These are phyloP conservation scores for Rhodomyrtus psidioides DNA, from an alignment of 441 rosid genomes.

Conservation along the genomic window DNA sequence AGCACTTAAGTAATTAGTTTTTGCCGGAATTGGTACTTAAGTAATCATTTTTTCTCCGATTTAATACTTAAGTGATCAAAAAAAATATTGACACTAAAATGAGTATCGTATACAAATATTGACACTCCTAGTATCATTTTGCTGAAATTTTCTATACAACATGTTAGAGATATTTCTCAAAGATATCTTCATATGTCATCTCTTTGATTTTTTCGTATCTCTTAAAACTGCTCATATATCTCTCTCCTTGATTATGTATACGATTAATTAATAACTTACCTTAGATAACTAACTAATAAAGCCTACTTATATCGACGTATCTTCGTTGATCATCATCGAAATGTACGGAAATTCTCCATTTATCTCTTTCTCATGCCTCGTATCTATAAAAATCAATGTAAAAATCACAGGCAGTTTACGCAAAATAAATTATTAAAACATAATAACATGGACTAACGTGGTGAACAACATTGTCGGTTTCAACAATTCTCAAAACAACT, in stretches of 20 bases:
- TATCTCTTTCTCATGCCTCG: background rate
- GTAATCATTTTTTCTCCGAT: no score
- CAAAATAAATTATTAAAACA: background rate
- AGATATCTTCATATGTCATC: background rate
- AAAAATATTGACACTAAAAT: no score
- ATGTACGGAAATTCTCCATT: accelerated
- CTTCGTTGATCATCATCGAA: background rate
- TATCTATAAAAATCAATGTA: background rate
- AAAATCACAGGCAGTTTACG: accelerated
- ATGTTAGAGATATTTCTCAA: background rate
- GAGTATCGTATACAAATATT: no score
- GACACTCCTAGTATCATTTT: no score
- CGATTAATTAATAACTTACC: background rate
- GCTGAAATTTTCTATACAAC: no score
- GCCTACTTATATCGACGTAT: background rate
- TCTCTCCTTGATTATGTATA: background rate
- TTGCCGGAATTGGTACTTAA: no score
- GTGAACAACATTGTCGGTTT: background rate
- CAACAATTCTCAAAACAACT: background rate
- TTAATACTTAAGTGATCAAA: no score
- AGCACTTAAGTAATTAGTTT: no score
- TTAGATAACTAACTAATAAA: background rate
- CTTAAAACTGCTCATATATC: background rate
- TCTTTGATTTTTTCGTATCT: accelerated
- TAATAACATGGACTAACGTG: background rate